Base-by-base conservation (phyloP, 2,329 filamentous ascomycete genomes). In the Cadophora luteo-olivacea region DNA sequence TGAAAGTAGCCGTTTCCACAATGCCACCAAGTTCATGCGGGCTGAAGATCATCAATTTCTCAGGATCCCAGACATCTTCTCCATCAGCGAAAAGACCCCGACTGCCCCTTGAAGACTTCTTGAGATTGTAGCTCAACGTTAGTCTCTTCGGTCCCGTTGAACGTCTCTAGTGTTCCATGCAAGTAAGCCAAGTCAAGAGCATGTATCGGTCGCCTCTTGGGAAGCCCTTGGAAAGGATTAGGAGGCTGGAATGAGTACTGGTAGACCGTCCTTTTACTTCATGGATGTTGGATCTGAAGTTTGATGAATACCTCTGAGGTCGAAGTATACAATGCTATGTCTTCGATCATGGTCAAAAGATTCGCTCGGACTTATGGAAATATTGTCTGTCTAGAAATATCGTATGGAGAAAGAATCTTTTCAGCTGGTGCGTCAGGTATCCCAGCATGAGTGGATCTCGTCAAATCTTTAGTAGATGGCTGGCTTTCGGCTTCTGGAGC, bases 81-180 rank as follows among this genome's bases (percentile, higher is more conserved):
- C 65, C 65, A 61, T 66, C 29, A 7, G 70, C 68, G 38, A 72
- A 72, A 2, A 29, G 12, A 22, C 68, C 48, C 66, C 64, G n/a
- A 66, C 3, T 14, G 14, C 24, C 64, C 55, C 36, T 69, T 57
- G 16, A 68, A 29, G 2, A 49, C 25, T 29, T 54, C 32, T 33
- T 60, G 55, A 1, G 66, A 11, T 22, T 54, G 48, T 14, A 57
- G n/a, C 29, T 70, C 64, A 4, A 9, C 2, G 22, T 68, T 32
- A 9, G 52, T 38, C 49, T 67, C 24, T 32, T 64, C 60, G 41
- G 55, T 65, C 2, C 48, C 55, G 11, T 12, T 22, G 32, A 70
- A 70, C 24, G 70, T 70, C 4, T 16, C 33, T 4, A 45, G 55
- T 24, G 61, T 48, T 8, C 69, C 65, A 63, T 68, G 69, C 5